Evolutionary conservation across 2,329 filamentous ascomycete genomes (phyloP), one percentile per base, ranked within the genome.

Genomic region (Pseudopithomyces chartarum): DNA sequence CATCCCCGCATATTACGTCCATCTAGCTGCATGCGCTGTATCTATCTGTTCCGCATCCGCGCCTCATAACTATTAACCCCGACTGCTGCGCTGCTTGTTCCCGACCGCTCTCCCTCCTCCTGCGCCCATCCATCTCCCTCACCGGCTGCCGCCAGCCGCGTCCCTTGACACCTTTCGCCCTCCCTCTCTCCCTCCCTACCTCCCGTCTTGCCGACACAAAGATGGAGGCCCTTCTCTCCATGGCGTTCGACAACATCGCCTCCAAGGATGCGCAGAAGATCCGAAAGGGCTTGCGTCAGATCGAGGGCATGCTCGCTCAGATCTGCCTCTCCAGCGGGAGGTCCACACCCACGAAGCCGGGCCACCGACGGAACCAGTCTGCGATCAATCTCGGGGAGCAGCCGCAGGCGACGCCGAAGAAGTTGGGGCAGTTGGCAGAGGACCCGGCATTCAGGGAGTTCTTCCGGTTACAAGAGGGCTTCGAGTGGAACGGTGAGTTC

Each of bases 171-270:
- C 48, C 49, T n/a, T 29, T 29, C 26, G 26, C 26, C 5, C 26
- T 8, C 5, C 26, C 26, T 4, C 26, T n/a, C 34, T 50, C 45
- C 52, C 50, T 15, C 53, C 23, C 44, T 29, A 15, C 29, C 32
- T 26, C 20, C 51, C 48, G 23, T 56, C 43, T 47, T 29, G 48
- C 55, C 53, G 42, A 55, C 46, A 49, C 54, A 65, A 60, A 65
- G 51, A 98, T 98, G 95, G 95, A 98, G 81, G 87, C 90, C 51
- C 85, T 98, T 26, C 84, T 98, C 54, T 96, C 92, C 43, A 87
- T 96, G 74, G 92, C 94, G 59, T 98, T 98, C 78, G 93, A 97
- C 81, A 96, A 96, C 78, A 89, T 97, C 63, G 96, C 93, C 59
- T 97, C 93, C 47, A 93, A 93, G 76, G 92, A 97, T 69, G 88